phyloP scores from a whole-genome alignment of 257 asterid genomes.

The Schizonepeta tenuifolia region DNA sequence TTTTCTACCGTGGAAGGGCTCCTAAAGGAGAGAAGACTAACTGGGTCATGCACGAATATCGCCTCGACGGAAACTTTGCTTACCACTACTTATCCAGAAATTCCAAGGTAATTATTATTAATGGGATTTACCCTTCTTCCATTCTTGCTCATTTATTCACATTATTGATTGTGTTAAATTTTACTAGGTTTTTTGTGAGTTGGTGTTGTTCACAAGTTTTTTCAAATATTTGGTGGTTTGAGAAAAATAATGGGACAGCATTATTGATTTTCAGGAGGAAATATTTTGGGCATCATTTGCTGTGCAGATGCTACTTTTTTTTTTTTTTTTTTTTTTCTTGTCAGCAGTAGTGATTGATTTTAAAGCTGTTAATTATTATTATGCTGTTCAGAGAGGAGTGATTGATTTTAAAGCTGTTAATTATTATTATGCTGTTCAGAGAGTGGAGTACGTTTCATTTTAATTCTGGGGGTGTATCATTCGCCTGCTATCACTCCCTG shows the following conservation, averaged over 20 bases:
- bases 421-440: slow-evolving; percentile 25
- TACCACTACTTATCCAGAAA: slow-evolving; percentile 69
- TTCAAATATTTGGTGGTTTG: no score
- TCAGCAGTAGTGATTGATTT: not conserved
- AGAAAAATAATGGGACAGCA: not conserved
- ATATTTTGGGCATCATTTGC: not conserved
- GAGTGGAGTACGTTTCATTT: slow-evolving; percentile 8
- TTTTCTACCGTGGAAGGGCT: slow-evolving; percentile 84
- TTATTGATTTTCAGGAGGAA: not conserved
- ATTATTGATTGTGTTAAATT: no score
- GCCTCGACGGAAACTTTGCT: slow-evolving; percentile 87
- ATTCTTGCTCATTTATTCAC: no score
- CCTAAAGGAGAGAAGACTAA: slow-evolving; percentile 86
- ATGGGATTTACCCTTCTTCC: no score
- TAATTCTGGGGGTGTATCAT: slow-evolving; percentile 23
- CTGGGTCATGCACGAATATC: slow-evolving; percentile 97
- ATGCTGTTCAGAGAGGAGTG: slow-evolving; percentile 6
- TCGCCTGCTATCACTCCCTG: not conserved
- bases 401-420: not conserved
- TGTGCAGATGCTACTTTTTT: not conserved
- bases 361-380: slow-evolving; percentile 10
- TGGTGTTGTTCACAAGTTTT: no score
- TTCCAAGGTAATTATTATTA: slow-evolving; percentile 46
- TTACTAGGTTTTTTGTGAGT: no score
- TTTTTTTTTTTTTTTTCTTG: not conserved